Base-by-base conservation (phyloP, 306 rosid species). In the Medicago arabica region DNA sequence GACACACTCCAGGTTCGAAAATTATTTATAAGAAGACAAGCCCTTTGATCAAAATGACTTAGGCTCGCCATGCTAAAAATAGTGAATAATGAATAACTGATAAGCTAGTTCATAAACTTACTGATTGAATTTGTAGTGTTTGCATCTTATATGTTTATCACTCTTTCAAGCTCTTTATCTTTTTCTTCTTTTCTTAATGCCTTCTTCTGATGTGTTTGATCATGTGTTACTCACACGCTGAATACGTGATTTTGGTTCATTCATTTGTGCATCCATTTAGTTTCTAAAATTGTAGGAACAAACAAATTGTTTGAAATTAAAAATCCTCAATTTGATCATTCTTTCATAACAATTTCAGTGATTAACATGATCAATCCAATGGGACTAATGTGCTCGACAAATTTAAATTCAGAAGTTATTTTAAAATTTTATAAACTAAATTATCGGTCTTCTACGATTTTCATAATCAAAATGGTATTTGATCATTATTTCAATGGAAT, bases 1-100 rank as follows among this genome's bases (percentile, higher is more conserved):
- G 97, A 92, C 74, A 89, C 93, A 2, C 66, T 77, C 2, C 79
- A 75, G 72, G 79, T 65, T 19, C 38, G 38, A 28, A 28, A 28
- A 28, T 28, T 28, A 25, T 25, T 21, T 21, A 21, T n/a, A n/a
- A n/a, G n/a, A n/a, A n/a, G n/a, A n/a, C n/a, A n/a, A n/a, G n/a
- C n/a, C n/a, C n/a, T n/a, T n/a, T n/a, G n/a, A n/a, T n/a, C n/a
- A n/a, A n/a, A n/a, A n/a, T n/a, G n/a, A n/a, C n/a, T n/a, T n/a
- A n/a, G n/a, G n/a, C n/a, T n/a, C n/a, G n/a, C n/a, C n/a, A n/a
- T n/a, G n/a, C n/a, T n/a, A n/a, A n/a, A n/a, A n/a, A n/a, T n/a
- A n/a, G n/a, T n/a, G n/a, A n/a, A 21, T 21, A 21, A 2, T 2
- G 23, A 21, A 21, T 21, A 21, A 2, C 2, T 21, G 23, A 21